Percentiles rank a stretch among this genome's conserved stretches.
Conservation (phyloP, 2,329 filamentous ascomycete genomes). For the Clarireedia monteithiana region DNA sequence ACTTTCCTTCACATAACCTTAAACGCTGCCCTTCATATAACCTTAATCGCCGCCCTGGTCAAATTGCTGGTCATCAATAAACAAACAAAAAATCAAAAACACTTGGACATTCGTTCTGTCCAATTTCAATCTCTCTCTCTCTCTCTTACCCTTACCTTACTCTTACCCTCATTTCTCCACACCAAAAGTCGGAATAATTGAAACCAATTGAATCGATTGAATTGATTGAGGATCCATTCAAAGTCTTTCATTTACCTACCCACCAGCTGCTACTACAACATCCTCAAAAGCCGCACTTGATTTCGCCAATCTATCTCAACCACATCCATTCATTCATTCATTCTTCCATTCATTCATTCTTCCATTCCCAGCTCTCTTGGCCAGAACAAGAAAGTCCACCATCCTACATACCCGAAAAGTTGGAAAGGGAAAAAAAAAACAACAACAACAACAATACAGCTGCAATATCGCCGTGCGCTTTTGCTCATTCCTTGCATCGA, state of each 20-base stretch:
- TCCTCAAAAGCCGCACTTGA: not conserved
- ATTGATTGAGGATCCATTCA: slow-evolving; percentile 1
- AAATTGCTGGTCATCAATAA: too few species aligned
- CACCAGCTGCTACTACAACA: too few species aligned
- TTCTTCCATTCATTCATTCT: not conserved
- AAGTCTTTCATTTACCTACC: not conserved
- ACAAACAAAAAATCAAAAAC: too few species aligned
- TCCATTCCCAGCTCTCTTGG: not conserved
- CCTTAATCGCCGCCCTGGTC: too few species aligned
- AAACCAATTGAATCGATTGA: slow-evolving; percentile 1
- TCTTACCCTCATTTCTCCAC: not conserved
- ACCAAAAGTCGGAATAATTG: not conserved
- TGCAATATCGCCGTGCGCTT: slow-evolving; percentile 2
- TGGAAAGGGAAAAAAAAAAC: not conserved
- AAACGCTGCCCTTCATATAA: too few species aligned
- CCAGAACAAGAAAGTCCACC: not conserved
- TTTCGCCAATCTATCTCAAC: not conserved
- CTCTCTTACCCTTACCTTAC: too few species aligned
- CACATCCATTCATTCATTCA: not conserved
- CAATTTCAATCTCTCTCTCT: not conserved
- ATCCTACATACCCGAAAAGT: too few species aligned
- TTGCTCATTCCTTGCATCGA: not conserved
- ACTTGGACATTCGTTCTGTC: not conserved
- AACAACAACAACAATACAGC: not conserved
- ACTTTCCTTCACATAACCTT: too few species aligned